Evolutionary conservation across 306 rosid genomes (phyloP).

Genomic region (Carpinus fangiana): DNA sequence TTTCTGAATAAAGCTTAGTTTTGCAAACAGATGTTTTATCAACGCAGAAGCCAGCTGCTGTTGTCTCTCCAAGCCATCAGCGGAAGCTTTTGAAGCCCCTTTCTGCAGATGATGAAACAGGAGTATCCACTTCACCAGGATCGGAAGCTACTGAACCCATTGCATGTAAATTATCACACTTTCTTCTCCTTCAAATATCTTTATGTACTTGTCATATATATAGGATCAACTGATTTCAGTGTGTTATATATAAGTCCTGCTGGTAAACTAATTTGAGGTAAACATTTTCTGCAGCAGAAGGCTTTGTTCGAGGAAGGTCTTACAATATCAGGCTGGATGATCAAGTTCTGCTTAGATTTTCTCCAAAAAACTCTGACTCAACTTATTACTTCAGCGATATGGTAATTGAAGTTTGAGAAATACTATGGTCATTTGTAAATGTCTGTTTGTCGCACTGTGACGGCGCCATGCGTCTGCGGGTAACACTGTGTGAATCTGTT

Average conservation of each 20-base stretch:
- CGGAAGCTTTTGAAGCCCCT: constrained; percentile 51
- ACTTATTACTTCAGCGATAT: constrained; percentile 89
- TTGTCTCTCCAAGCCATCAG: constrained; percentile 59
- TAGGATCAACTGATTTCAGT: constrained; percentile 11
- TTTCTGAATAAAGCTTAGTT: constrained; percentile 35
- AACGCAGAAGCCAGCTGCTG: constrained; percentile 48
- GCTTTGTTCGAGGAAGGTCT: constrained; percentile 94
- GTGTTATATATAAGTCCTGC: constrained; percentile 14
- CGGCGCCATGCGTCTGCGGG: background rate
- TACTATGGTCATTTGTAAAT: background rate
- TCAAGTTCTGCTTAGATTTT: constrained; percentile 88
- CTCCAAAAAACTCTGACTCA: constrained; percentile 89
- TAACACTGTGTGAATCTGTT: background rate
- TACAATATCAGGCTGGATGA: constrained; percentile 94
- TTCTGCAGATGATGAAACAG: constrained; percentile 63
- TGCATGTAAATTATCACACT: constrained; percentile 67
- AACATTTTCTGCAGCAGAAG: constrained; percentile 94
- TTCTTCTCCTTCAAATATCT: constrained; percentile 26
- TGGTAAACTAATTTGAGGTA: constrained; percentile 49
- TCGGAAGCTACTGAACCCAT: constrained; percentile 56
- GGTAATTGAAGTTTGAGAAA: constrained; percentile 43
- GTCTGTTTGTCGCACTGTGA: background rate
- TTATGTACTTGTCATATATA: constrained; percentile 10
- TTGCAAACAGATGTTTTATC: constrained; percentile 59
- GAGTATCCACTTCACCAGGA: constrained; percentile 60